Evolutionary conservation across 495 filamentous ascomycete species (phyloP), one percentile per base, ranked within the genome.

Genomic region (Chlorociboria aeruginascens): DNA sequence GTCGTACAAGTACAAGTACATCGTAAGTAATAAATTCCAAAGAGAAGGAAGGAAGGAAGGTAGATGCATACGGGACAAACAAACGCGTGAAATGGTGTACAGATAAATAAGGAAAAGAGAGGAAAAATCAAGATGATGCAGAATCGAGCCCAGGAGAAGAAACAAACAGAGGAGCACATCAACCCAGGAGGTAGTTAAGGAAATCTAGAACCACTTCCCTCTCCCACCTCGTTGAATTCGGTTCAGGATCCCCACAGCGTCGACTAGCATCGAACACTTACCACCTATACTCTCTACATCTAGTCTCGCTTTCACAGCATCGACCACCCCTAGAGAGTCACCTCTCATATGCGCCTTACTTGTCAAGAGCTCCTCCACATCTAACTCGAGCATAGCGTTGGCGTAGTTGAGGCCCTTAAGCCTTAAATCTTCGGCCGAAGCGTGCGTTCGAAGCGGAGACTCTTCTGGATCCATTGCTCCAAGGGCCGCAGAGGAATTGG

Each of bases 221-320:
- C 42, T 52, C 12, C 56, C 52, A 7, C 43, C 49, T 29, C 53
- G 49, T 25, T 49, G 47, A 14, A 59, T 50, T 28, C 50, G 51
- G 3, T 17, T 45, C 32, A 59, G 28, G 14, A 59, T 52, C 3
- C 37, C 31, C n/a, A 59, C 36, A 31, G 52, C 53, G 33, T 59
- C 56, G 31, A 55, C 52, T 31, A 59, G 49, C 16, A 59, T 39
- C 14, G 46, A 44, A 36, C 42, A 44, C 25, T 49, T 52, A 37
- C 37, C 32, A 12, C 56, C 56, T 6, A 53, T 40, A 33, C 40
- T 46, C 8, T 52, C 46, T 4, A 40, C 14, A 45, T 53, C 52
- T 6, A 59, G 46, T 12, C 36, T 35, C 6, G 43, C 42, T 1
- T 49, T 43, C 1, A 53, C 49, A 32, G 50, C 46, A 25, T 55